These are phyloP conservation scores for Fusarium sp. DNA, from an alignment of 2,329 filamentous ascomycete genomes.

Conservation along the genomic window DNA sequence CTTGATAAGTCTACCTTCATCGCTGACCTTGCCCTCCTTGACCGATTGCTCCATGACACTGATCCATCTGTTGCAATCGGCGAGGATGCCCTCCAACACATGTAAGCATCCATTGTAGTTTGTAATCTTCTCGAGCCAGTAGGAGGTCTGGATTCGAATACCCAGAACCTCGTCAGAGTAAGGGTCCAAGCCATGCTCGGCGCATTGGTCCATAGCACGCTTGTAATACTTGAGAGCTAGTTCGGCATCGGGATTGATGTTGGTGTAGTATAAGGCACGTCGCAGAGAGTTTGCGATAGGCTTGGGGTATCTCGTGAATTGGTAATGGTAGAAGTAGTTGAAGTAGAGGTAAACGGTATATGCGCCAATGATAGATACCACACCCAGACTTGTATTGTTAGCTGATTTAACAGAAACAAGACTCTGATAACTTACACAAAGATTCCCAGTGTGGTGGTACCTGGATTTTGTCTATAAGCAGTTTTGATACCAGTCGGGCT, in stretches of 20 bases:
- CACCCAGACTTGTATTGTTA: constrained; percentile 45
- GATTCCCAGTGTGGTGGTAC: constrained; percentile 47
- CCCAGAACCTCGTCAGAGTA: constrained; percentile 93
- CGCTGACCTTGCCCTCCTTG: constrained; percentile 60
- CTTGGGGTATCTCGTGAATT: constrained; percentile 72
- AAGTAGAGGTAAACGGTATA: constrained; percentile 60
- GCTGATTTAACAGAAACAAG: neutral
- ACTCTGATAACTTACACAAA: constrained; percentile 46
- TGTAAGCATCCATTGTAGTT: constrained; percentile 77
- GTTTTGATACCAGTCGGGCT: constrained; percentile 53
- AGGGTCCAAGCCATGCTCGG: constrained; percentile 82
- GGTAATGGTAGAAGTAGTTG: constrained; percentile 65
- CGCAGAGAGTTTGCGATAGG: constrained; percentile 82
- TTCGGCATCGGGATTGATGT: constrained; percentile 78
- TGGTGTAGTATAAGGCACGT: constrained; percentile 87
- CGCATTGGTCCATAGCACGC: constrained; percentile 78
- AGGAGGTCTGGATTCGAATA: constrained; percentile 83
- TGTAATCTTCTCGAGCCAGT: constrained; percentile 81
- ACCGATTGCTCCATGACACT: constrained; percentile 64
- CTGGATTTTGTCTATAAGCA: constrained; percentile 52
- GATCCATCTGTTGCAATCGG: constrained; percentile 75
- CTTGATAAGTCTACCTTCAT: constrained; percentile 52
- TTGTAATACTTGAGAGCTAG: constrained; percentile 87
- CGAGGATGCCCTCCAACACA: constrained; percentile 80
- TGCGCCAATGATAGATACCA: constrained; percentile 48